These are phyloP conservation scores for Schizophyllum commune DNA, from an alignment of 1,284 basidiomycete species.

Conservation along the genomic window DNA sequence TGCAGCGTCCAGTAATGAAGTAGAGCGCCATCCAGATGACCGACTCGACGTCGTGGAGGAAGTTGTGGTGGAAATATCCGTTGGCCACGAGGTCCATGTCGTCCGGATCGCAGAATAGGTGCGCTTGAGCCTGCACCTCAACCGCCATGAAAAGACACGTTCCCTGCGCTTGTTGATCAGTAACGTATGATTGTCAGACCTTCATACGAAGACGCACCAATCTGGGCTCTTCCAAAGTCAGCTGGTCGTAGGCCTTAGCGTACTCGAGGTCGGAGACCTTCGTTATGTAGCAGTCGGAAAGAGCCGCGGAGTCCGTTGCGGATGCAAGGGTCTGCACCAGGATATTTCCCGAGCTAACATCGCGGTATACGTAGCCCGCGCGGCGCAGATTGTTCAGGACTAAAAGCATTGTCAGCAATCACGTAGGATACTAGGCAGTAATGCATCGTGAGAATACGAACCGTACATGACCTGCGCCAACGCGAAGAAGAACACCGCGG, in stretches of 20 bases:
- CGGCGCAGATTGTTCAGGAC: neutral
- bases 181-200: neutral
- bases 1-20: neutral
- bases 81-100: neutral
- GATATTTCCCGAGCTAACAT: neutral
- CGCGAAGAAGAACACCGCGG: neutral
- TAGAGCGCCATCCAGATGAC: neutral
- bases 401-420: neutral
- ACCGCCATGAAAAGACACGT: neutral
- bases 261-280: neutral
- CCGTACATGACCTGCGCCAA: neutral
- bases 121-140: neutral
- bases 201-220: neutral
- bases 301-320: neutral
- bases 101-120: neutral
- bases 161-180: neutral
- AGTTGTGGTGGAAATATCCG: neutral
- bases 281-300: neutral
- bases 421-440: neutral
- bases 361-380: neutral
- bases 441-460: neutral
- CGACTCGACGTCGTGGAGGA: neutral
- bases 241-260: neutral
- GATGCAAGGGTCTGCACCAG: neutral
- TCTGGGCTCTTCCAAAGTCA: neutral